Evolutionary conservation across 169 alveolate species (phyloP).

Genomic region (Eimeria tenella): DNA sequence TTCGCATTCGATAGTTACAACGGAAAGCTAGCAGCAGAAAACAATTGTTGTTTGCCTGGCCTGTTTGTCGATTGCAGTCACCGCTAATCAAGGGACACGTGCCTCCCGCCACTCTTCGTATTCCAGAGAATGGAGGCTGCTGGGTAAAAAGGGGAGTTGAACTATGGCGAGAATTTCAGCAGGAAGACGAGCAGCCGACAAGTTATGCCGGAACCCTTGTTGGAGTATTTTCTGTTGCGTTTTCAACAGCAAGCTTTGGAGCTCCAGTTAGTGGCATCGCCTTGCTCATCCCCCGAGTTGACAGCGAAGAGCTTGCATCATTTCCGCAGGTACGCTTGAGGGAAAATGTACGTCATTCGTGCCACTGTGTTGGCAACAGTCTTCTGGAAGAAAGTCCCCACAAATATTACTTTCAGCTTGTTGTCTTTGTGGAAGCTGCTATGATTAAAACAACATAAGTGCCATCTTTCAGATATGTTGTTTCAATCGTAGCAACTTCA

Average conservation of each 20-base stretch:
- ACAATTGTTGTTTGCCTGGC: background rate
- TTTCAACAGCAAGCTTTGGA: constrained; percentile 10
- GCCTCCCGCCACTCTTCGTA: background rate
- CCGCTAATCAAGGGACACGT: background rate
- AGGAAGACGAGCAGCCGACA: background rate
- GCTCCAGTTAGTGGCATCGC: constrained; percentile 36
- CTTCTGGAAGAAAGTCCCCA: too few species aligned
- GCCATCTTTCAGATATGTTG: too few species aligned
- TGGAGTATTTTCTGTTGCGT: constrained; percentile 53
- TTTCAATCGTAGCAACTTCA: too few species aligned
- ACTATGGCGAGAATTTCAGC: background rate
- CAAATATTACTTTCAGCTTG: too few species aligned
- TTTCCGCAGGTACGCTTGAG: constrained; percentile 26
- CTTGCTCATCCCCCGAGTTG: constrained; percentile 32
- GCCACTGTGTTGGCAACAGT: too few species aligned
- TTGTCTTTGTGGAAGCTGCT: too few species aligned
- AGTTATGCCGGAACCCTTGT: background rate
- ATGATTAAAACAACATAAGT: too few species aligned
- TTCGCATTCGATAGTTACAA: background rate
- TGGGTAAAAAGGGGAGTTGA: constrained; percentile 35
- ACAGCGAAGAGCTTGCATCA: background rate
- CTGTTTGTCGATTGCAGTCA: constrained; percentile 50
- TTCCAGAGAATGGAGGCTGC: constrained; percentile 63
- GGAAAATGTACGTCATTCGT: too few species aligned
- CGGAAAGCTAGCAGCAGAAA: background rate